Evolutionary conservation across 192 early-diverging fungal genomes (phyloP).

Genomic region (Linnemannia schmuckeri): DNA sequence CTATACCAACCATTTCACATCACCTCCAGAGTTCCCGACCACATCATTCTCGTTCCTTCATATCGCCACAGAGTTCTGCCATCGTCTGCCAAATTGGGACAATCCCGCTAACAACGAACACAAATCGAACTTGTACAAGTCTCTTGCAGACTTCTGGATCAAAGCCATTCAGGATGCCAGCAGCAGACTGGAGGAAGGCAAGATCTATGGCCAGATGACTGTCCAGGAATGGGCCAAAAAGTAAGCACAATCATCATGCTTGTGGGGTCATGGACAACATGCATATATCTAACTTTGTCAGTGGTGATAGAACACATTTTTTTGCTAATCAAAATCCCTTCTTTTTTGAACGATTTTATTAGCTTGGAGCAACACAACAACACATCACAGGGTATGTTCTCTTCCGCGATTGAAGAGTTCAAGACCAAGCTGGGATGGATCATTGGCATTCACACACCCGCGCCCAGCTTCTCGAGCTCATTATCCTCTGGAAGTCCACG

Average conservation of each 20-base stretch:
- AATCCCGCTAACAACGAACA: conserved; percentile 76
- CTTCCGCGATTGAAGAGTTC: conserved; percentile 72
- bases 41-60: conserved; percentile 86
- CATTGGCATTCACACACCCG: conserved; percentile 65
- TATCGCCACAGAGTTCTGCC: conserved; percentile 76
- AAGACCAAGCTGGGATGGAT: conserved; percentile 77
- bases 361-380: conserved; percentile 74
- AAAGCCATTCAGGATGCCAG: conserved; percentile 80
- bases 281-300: not conserved
- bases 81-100: conserved; percentile 88
- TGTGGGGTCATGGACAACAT: not conserved
- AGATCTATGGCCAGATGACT: conserved; percentile 82
- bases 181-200: conserved; percentile 81
- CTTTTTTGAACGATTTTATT: not conserved
- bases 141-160: conserved; percentile 82
- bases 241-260: conserved; percentile 44
- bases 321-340: not conserved
- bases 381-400: conserved; percentile 72
- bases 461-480: not conserved
- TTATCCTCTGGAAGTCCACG: not conserved
- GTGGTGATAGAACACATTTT: not conserved
- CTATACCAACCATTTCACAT: conserved; percentile 83
- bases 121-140: conserved; percentile 73
- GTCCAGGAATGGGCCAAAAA: conserved; percentile 90
- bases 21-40: conserved; percentile 84